Base-by-base conservation (phyloP, 1,284 basidiomycete genomes). In the Irpex rosettiformis region DNA sequence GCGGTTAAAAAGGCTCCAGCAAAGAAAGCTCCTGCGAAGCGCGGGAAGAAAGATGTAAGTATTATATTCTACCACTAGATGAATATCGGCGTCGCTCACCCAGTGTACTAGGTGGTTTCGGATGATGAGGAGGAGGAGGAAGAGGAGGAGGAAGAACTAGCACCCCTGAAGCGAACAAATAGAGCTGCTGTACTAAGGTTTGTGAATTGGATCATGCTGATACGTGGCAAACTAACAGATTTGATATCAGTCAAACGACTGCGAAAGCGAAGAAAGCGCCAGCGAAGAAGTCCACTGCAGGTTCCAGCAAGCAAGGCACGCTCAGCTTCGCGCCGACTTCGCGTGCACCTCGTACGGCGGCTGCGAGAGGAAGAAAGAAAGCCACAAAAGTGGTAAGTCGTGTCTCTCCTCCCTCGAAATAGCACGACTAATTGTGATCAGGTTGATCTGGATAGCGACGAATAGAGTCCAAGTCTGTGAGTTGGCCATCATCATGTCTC, bases 171-270 rank as follows among this genome's bases (percentile, higher is more conserved):
- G 66, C 78, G 78, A 61, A 85, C 84, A n/a, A 87, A 81, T 66
- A 78, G 88, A 57, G 83, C 85, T 21, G 82, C 86, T 10, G 79
- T 87, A 8, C 68, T 86, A 40, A 88, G 82, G 85, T 88, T 67
- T 59, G 73, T 68, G 33, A 16, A 16, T 59, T 24, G 10, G 48
- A 11, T 53, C 43, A 29, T 22, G 10, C 5, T 33, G 40, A 55
- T n/a, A 42, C 47, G 24, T 62, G 60, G 53, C 21, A 54, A 27
- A 52, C 47, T 60, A 57, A 43, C 56, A 62, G 40, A 47, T 54
- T 56, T 52, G 47, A 52, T 54, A 54, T 56, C 22, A 74, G 70
- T 59, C 69, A 80, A 74, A 29, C 57, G 10, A 65, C 78, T 66
- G 73, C 75, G 75, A 59, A 75, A 11, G 65, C 76, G 25, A 89